phyloP scores from a whole-genome alignment of 805 yeast genomes.

The Candida namnaoensis region DNA sequence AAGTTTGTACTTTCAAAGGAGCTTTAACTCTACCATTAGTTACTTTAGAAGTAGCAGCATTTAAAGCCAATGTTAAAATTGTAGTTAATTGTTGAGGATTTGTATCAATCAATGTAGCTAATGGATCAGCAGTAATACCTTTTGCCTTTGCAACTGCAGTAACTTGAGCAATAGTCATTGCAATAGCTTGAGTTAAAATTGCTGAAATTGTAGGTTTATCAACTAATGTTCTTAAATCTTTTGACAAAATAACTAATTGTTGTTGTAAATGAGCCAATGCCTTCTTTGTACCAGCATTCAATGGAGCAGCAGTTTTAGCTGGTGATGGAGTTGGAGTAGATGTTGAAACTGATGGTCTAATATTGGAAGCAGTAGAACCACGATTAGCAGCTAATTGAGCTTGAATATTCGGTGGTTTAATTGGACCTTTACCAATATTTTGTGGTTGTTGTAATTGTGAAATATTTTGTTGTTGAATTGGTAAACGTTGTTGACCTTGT shows the following conservation, averaged over 20 bases:
- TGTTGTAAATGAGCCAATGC: conserved; percentile 80
- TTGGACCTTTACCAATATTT: not conserved
- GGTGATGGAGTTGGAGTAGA: conserved; percentile 22
- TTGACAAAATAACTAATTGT: conserved; percentile 73
- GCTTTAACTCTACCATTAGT: conserved; percentile 45
- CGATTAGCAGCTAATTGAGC: conserved; percentile 24
- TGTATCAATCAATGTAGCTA: conserved; percentile 68
- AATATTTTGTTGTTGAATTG: not conserved
- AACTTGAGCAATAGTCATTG: conserved; percentile 87
- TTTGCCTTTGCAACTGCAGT: conserved; percentile 82
- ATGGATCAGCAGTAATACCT: conserved; percentile 71
- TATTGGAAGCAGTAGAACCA: conserved; percentile 9
- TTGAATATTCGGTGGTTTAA: conserved; percentile 17
- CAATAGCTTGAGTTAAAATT: conserved; percentile 81
- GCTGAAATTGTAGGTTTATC: conserved; percentile 80
- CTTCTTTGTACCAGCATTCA: conserved; percentile 35
- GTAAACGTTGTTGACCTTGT: no score
- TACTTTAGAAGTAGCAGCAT: conserved; percentile 61
- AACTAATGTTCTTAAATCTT: conserved; percentile 58
- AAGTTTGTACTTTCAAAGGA: conserved; percentile 22
- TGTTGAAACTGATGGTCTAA: conserved; percentile 15
- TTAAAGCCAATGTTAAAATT: conserved; percentile 71
- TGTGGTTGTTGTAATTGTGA: conserved; percentile 2
- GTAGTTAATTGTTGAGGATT: conserved; percentile 76
- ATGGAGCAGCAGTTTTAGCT: conserved; percentile 15